Conservation (phyloP, 2,329 filamentous ascomycete species). For the Biscogniauxia mediterranea region DNA sequence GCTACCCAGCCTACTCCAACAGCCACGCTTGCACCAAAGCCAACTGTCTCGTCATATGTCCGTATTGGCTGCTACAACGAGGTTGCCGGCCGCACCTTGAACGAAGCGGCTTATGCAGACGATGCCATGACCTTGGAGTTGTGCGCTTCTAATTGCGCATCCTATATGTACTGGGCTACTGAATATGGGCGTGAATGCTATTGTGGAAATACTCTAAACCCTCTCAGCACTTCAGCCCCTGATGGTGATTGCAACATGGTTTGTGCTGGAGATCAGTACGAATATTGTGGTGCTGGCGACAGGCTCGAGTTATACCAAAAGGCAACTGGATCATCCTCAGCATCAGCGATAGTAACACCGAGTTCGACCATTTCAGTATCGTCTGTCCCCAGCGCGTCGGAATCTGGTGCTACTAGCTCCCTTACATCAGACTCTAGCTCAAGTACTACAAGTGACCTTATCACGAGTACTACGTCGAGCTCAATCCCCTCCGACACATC, state of each 20-base stretch:
- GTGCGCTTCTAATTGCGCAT: conserved; percentile 36
- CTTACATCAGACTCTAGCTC: neutral
- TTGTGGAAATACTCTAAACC: conserved; percentile 38
- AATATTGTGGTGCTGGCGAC: conserved; percentile 40
- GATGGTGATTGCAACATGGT: conserved; percentile 38
- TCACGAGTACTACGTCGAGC: conserved; percentile 3
- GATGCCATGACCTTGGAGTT: conserved; percentile 39
- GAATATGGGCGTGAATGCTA: conserved; percentile 42
- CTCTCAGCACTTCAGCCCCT: conserved; percentile 32
- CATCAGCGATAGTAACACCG: conserved; percentile 1
- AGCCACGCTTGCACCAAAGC: conserved; percentile 33
- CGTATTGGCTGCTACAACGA: conserved; percentile 42
- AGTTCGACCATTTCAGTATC: conserved; percentile 3
- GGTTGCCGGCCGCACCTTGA: conserved; percentile 37
- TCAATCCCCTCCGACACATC: neutral
- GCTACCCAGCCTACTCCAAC: conserved; percentile 36
- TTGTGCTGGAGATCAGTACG: conserved; percentile 35
- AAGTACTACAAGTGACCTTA: conserved; percentile 9
- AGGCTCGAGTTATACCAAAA: conserved; percentile 38
- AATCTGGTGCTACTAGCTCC: neutral
- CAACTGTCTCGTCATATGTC: conserved; percentile 36
- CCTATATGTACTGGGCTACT: conserved; percentile 38
- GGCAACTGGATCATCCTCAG: conserved; percentile 14
- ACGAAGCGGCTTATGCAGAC: conserved; percentile 30
- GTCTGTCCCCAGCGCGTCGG: neutral